Evolutionary conservation across 345 rosid species (phyloP).

Genomic region (Atalantia buxifolia): DNA sequence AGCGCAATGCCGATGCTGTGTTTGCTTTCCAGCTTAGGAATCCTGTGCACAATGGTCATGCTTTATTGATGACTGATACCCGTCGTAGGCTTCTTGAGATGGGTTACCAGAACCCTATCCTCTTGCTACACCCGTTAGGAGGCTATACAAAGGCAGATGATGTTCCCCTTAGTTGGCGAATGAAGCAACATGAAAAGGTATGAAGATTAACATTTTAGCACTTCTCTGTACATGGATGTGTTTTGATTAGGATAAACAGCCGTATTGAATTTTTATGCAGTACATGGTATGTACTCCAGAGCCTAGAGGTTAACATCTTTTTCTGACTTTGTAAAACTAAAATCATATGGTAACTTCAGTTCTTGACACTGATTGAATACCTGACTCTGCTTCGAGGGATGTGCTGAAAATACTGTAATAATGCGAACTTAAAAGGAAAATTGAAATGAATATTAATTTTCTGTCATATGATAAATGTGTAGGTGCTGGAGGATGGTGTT

Average conservation of each 20-base stretch:
- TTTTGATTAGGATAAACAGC: background rate
- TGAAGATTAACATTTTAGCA: background rate
- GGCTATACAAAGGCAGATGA: constrained; percentile 98
- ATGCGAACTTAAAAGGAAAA: background rate
- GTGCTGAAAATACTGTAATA: background rate
- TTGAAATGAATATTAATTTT: background rate
- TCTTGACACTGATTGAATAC: background rate
- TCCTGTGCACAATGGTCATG: constrained; percentile 98
- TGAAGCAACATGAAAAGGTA: constrained; percentile 98
- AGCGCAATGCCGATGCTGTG: constrained; percentile 92
- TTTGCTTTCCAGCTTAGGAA: constrained; percentile 99
- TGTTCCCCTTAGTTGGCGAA: constrained; percentile 96
- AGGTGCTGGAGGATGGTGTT: constrained; percentile 97
- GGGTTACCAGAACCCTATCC: constrained; percentile 94
- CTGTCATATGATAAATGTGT: background rate
- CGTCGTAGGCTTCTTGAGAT: constrained; percentile 86
- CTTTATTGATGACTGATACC: constrained; percentile 94
- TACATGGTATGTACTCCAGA: too few species aligned
- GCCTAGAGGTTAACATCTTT: background rate
- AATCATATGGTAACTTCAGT: background rate
- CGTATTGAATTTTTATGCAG: too few species aligned
- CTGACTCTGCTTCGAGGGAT: background rate
- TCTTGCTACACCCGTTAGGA: constrained; percentile 93
- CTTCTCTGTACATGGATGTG: background rate
- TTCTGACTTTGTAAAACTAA: too few species aligned